A percentile compares a stretch with the other conserved stretches of the same genome.
phyloP scores from a whole-genome alignment of 2,329 filamentous ascomycete species.

The Talaromyces verruculosus region DNA sequence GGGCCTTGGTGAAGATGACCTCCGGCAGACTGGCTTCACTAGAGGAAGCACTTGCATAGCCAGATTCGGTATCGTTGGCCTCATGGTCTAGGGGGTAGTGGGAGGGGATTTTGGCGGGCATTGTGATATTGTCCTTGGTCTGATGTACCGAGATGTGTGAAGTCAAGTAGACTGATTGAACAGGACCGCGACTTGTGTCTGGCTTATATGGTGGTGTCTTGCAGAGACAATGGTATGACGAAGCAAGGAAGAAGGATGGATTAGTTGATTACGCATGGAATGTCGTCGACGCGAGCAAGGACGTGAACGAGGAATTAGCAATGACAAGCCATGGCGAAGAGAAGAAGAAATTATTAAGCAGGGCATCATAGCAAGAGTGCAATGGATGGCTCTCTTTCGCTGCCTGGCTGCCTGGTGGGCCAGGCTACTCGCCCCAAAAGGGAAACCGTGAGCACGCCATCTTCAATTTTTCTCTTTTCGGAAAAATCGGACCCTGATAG shows the following conservation, averaged over 20 bases:
- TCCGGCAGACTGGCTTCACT: conserved; percentile 66
- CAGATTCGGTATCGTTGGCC: conserved; percentile 73
- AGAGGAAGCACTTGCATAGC: conserved; percentile 65
- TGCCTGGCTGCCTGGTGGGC: conserved; percentile 14
- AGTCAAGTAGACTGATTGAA: neutral
- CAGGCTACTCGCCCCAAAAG: conserved; percentile 3
- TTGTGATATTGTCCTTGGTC: conserved; percentile 24
- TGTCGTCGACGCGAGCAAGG: neutral
- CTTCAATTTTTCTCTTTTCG: conserved; percentile 29
- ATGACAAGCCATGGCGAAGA: conserved; percentile 3
- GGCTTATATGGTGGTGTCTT: conserved; percentile 4
- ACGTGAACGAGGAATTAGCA: neutral
- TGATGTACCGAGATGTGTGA: neutral
- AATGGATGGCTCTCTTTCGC: conserved; percentile 1
- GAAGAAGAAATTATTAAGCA: conserved; percentile 19
- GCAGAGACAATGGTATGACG: neutral
- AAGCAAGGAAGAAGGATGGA: neutral
- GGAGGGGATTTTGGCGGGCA: conserved; percentile 41
- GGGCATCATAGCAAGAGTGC: conserved; percentile 15
- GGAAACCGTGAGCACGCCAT: conserved; percentile 23
- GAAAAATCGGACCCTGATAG: conserved; percentile 16
- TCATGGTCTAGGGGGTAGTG: conserved; percentile 49
- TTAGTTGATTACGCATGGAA: conserved; percentile 8
- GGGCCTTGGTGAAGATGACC: conserved; percentile 80
- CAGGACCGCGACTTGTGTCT: neutral